Conservation (phyloP, 805 yeast species). For the Saturnispora dispora region DNA sequence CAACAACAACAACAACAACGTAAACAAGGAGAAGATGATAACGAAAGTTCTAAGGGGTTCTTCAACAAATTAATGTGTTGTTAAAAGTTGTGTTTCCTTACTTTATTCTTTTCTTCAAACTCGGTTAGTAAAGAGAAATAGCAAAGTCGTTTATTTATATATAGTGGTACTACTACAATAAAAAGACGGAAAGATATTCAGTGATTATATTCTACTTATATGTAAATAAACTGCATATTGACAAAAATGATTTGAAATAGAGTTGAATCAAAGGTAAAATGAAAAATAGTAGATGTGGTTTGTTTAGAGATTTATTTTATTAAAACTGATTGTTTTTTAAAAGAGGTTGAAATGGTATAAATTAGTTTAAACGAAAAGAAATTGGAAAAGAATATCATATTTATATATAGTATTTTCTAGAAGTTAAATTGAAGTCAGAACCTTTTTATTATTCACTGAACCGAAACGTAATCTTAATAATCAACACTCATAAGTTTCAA, state of each 20-base stretch:
- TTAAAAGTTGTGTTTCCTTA: constrained; percentile 3
- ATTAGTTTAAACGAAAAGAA: not conserved
- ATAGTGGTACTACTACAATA: not conserved
- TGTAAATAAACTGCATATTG: not conserved
- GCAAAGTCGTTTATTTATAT: not conserved
- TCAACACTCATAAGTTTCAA: too few species aligned
- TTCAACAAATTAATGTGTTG: constrained; percentile 18
- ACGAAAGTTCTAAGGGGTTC: constrained; percentile 21
- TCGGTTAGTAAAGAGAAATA: not conserved
- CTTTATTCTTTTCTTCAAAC: not conserved
- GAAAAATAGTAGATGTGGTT: not conserved
- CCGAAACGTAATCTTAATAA: too few species aligned
- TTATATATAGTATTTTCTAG: not conserved
- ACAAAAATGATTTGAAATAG: not conserved
- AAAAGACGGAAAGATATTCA: not conserved
- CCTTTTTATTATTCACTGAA: not conserved
- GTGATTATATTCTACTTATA: not conserved
- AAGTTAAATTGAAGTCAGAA: not conserved
- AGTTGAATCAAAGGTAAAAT: not conserved
- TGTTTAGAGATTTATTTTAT: not conserved
- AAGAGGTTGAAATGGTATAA: not conserved
- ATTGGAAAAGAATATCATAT: not conserved
- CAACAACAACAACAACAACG: constrained; percentile 14
- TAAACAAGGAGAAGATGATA: constrained; percentile 17
- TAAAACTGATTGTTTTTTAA: not conserved